Evolutionary conservation across 2,329 filamentous ascomycete genomes (phyloP), one percentile per base, ranked within the genome.

Genomic region (Paradendryphiella salina): DNA sequence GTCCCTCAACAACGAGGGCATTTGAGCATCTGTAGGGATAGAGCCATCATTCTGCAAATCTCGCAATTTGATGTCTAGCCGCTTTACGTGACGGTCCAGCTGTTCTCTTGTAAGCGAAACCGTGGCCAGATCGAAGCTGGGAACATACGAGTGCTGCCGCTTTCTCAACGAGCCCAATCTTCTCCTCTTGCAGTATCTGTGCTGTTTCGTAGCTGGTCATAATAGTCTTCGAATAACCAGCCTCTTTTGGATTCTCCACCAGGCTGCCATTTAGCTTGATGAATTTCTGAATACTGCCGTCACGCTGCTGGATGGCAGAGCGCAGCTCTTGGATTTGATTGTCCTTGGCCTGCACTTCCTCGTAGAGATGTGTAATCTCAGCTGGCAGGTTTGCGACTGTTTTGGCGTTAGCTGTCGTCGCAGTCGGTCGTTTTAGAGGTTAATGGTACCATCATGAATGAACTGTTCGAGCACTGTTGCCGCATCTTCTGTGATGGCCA

Each of bases 321-420:
- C 86, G 78, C 68, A 86, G 86, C 39, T 89, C 85, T 66, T 83
- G 79, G 60, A 89, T 87, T 58, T 85, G 80, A 41, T 83, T 81
- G 70, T 95, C 89, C 72, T 92, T 93, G 69, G 89, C 86, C 66
- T 85, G 80, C 57, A 93, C 89, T 74, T 94, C 89, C 68, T 92
- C 89, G 66, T 92, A 87, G 56, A 93, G 81, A 75, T 92, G 91
- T 15, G 86, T 85, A 52, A 94, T 85, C 74, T 94, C 89, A 57
- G 89, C 87, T 55, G 89, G 89, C 21, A 93, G 80, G 66, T 94
- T 94, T 64, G 88, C 85, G 15, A 88, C 87, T 79, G 54, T 4
- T 9, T 26, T 2, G 17, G 5, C 9, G 38, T 70, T 46, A 66
- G 59, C 42, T 23, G 35, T 15, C 17, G 20, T 18, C 14, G 5